Evolutionary conservation across 306 rosid genomes (phyloP), one percentile per base, ranked within the genome.

Genomic region (Alnus rubra): DNA sequence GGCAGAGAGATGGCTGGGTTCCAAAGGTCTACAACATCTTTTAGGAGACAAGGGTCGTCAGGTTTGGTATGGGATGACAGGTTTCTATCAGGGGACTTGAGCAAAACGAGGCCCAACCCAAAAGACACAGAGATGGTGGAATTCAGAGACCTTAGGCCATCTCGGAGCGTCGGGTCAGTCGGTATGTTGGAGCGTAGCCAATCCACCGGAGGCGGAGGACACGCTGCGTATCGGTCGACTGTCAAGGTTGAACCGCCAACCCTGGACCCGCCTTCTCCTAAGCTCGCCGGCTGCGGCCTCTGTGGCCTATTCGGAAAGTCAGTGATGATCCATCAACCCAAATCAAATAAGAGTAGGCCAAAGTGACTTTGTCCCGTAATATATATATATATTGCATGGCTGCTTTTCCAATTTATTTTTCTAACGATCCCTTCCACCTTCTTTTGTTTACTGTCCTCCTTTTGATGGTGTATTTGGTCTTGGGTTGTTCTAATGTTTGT

Each of bases 181-280:
- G 71, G 59, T 9, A n/a, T 59, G 12, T 18, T 82, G 78, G 65
- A 80, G 44, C 78, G 88, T 1, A 85, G 85, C 76, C 86, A 79
- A 80, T 85, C 89, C 39, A 62, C 54, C 0, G 84, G 80, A 31
- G 53, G 76, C 45, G 7, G 7, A 42, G 45, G 45, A 42, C 45
- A 42, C 28, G 10, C 33, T 2, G 76, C 76, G 0, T 79, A 64
- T 54, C 74, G 80, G 82, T 77, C 84, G 42, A 65, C 74, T 74
- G 87, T 80, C 78, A 87, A 78, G 84, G 81, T 67, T 73, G 76
- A 83, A 19, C 64, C 90, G 30, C 74, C 86, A 2, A 16, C 81
- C 49, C 59, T 6, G 48, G 97, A 93, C 82, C 97, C 97, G 5
- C 92, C 96, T 48, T 89, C 97, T 81, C 97, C 97, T 0, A 91